Evolutionary conservation across 306 rosid genomes (phyloP).

Genomic region (barrel medic (Medicago truncatula)): DNA sequence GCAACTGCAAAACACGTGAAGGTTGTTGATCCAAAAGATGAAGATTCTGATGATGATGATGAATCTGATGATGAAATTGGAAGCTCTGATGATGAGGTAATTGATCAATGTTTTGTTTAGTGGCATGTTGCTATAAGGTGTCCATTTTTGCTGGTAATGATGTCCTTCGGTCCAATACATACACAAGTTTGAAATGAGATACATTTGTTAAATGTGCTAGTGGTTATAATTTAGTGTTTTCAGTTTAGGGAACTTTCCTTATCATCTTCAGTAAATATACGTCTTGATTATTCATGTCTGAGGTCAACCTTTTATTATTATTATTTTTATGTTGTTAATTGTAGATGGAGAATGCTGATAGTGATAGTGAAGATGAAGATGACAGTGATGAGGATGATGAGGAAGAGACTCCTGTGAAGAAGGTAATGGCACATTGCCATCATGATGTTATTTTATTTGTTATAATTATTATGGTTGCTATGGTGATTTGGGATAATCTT

Average conservation of each 20-base stretch:
- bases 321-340: not conserved
- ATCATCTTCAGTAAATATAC: not conserved
- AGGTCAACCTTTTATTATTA: not conserved
- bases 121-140: not conserved
- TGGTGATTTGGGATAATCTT: not conserved
- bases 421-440: slow-evolving; percentile 44
- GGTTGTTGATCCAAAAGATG: slow-evolving; percentile 57
- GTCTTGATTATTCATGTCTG: not conserved
- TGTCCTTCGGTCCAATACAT: not conserved
- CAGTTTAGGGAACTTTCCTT: not conserved
- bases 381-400: slow-evolving; percentile 58
- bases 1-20: slow-evolving; percentile 61
- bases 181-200: not conserved
- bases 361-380: slow-evolving; percentile 48
- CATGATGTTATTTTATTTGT: not conserved
- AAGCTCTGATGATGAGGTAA: slow-evolving; percentile 61
- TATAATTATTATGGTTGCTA: not conserved
- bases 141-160: not conserved
- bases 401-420: slow-evolving; percentile 56
- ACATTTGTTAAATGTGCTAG: no score
- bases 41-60: slow-evolving; percentile 58
- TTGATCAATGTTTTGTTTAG: not conserved
- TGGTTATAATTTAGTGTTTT: not conserved
- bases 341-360: slow-evolving; percentile 54
- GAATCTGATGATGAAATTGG: slow-evolving; percentile 46